Base-by-base conservation (phyloP, 192 early-diverging fungal genomes). In the Allomyces macrogynus region DNA sequence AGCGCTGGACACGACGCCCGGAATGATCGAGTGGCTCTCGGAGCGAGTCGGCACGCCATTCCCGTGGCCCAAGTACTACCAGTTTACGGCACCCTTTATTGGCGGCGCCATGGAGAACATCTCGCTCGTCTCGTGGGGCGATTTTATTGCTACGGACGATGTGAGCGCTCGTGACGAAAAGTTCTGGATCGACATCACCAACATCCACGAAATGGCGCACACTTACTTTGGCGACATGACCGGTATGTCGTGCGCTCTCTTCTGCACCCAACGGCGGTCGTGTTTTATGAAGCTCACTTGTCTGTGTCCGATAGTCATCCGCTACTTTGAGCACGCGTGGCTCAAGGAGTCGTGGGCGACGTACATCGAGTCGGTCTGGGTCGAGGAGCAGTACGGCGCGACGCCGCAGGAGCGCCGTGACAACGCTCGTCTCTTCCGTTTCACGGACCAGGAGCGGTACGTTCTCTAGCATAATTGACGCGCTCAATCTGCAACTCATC, bases 71-170 rank as follows among this genome's bases (percentile, higher is more conserved):
- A 81, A 81, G 66, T 81, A 81, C 70, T 78, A 67, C 62, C 77
- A 80, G 70, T 67, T 78, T 27, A 42, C 49, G 24, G 27, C 70
- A 1, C 73, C 74, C 22, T 54, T 69, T 26, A 66, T 78, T 49
- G 64, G 68, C 20, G 80, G 80, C 20, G 80, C 80, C 62, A 81
- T 81, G 80, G 80, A 81, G 63, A 76, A 81, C 68, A 81, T 81
- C 42, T 72, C 69, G 32, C 66, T 81, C 12, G 79, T 57, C 9
- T 20, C 49, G 1, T 57, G 49, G 49, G 49, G 49, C 12, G 12
- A 14, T 3, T 57, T 57, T 57, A n/a, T n/a, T 3, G 49, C 20
- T 3, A 57, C 20, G 49, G 20, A 57, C 20, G 49, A 14, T 16
- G 16, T 14, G 12, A 14, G 20, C 49, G 49, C 49, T 14, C 49